Evolutionary conservation across 768 basidiomycete species (phyloP), one percentile per base, ranked within the genome.

Genomic region (Tephrocybe sp.): DNA sequence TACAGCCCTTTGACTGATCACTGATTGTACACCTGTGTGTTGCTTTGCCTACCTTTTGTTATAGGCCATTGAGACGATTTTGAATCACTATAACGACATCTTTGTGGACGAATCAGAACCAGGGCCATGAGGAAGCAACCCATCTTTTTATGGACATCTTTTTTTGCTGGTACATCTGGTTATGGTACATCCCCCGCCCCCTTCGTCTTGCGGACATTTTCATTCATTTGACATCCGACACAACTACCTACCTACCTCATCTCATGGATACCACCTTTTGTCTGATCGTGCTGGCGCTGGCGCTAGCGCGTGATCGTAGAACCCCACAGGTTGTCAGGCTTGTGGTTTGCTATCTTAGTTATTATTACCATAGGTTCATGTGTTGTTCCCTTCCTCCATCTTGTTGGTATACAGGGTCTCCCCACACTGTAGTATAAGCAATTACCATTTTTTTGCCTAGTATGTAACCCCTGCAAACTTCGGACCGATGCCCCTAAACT

Each of bases 1-100:
- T 52, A 24, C 31, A 49, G 40, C 31, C 42, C 4, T 33, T 49
- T 36, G 25, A 47, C 12, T 42, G 27, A 38, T 31, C 16, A 47
- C 19, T 45, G 27, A 31, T 44, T 19, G 29, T 5, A 24, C 36
- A 4, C 11, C 25, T 29, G 22, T 34, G n/a, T 24, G 21, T 30
- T 45, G 18, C 19, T n/a, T 44, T 68, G 29, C 60, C 33, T 34
- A 27, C 49, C 13, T n/a, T n/a, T n/a, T n/a, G n/a, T 45, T 31
- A 40, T 60, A 95, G 91, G 94, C 93, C 24, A 83, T 98, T 57
- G 94, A 97, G 68, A 97, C 93, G 4, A 95, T 98, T 61, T 73
- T 98, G 57, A 84, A 86, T 60, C 93, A 94, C 64, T 98, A 93
- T 69, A 83, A 80, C 49, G 94, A 97, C 73, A 98, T 98, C 61